Conservation (phyloP, 306 rosid genomes). For the Rosa multiflora region DNA sequence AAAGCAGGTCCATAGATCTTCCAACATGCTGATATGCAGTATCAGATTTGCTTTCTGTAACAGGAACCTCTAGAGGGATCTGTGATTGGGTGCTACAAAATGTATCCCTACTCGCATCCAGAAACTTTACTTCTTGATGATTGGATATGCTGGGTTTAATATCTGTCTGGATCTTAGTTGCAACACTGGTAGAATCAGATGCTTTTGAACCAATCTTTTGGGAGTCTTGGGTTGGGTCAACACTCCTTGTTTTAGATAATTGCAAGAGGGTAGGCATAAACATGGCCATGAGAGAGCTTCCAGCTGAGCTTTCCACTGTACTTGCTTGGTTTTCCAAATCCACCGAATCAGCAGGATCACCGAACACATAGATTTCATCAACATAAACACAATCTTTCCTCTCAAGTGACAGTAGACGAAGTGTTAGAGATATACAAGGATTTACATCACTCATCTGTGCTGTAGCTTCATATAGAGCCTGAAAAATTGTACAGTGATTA, state of each 20-base stretch:
- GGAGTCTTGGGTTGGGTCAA: conserved; percentile 28
- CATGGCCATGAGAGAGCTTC: conserved; percentile 79
- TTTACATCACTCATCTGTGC: conserved; percentile 69
- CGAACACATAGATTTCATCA: conserved; percentile 83
- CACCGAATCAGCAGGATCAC: conserved; percentile 59
- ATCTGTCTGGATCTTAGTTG: conserved; percentile 35
- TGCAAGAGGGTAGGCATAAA: conserved; percentile 78
- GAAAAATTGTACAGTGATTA: conserved; percentile 25
- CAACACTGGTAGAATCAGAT: conserved; percentile 31
- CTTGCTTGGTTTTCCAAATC: conserved; percentile 49
- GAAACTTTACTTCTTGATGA: conserved; percentile 36
- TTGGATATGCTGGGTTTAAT: conserved; percentile 31
- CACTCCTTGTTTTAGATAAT: conserved; percentile 57
- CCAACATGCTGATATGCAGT: conserved; percentile 34
- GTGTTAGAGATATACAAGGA: conserved; percentile 77
- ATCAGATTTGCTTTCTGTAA: conserved; percentile 32
- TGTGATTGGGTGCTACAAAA: conserved; percentile 33
- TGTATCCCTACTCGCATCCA: conserved; percentile 36
- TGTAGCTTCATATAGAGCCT: conserved; percentile 89
- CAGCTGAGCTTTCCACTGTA: conserved; percentile 41
- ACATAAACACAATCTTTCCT: conserved; percentile 54
- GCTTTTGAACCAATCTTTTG: conserved; percentile 29
- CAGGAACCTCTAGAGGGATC: conserved; percentile 33
- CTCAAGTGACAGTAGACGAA: conserved; percentile 84
- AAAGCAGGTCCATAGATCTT: conserved; percentile 52